A percentile compares a stretch with the other conserved stretches of the same genome.
Conservation (phyloP, 306 rosid genomes). For the Aeschynomene evenia region DNA sequence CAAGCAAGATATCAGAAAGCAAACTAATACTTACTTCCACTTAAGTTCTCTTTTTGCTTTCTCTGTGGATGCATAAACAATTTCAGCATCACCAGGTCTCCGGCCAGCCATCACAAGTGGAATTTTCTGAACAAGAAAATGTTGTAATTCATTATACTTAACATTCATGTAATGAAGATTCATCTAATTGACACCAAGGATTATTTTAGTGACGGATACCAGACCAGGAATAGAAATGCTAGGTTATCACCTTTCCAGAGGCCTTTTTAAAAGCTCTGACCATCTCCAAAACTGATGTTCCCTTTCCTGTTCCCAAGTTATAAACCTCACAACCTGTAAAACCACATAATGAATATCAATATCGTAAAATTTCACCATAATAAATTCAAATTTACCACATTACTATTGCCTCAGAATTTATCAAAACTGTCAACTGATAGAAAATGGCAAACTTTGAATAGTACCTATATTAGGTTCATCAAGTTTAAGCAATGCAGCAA, state of each 20-base stretch:
- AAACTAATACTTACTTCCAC: constrained; percentile 78
- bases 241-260: constrained; percentile 69
- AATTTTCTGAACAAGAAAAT: constrained; percentile 58
- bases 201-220: background rate
- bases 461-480: constrained; percentile 68
- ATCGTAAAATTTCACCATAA: background rate
- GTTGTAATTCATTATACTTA: background rate
- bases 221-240: background rate
- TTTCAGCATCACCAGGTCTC: constrained; percentile 90
- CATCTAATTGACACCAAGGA: background rate
- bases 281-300: constrained; percentile 97
- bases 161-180: background rate
- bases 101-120: constrained; percentile 79
- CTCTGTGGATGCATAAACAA: constrained; percentile 85
- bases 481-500: constrained; percentile 81
- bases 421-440: background rate
- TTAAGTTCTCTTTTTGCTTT: constrained; percentile 85
- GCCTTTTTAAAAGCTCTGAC: constrained; percentile 90
- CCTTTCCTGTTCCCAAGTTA: constrained; percentile 97
- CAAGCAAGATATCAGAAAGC: background rate
- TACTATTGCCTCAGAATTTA: background rate
- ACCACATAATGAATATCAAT: constrained; percentile 6
- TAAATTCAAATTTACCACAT: background rate
- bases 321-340: constrained; percentile 86
- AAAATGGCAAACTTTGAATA: background rate